Base-by-base conservation (phyloP, 495 filamentous ascomycete genomes). In the Lasiosphaeria miniovina region DNA sequence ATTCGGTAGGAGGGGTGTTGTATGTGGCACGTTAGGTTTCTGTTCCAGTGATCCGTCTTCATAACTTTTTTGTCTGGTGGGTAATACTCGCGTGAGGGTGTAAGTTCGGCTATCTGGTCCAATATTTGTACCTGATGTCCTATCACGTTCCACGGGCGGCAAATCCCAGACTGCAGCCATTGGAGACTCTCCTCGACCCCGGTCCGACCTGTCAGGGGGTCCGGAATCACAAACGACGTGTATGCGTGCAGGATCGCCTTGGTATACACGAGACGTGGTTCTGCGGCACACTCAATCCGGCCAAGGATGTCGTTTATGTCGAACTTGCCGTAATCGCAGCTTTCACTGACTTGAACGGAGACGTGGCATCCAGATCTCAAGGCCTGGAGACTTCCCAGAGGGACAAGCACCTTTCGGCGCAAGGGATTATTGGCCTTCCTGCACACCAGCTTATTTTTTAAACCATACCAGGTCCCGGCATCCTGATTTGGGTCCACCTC, bases 131-230 rank as follows among this genome's bases (percentile, higher is more conserved):
- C 58, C 24, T 58, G 59, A 36, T 1, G 60, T n/a, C 52, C 79
- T 53, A 68, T 62, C 45, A 59, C 58, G 6, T 32, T 71, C 68
- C 65, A 87, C 52, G 69, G 75, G 61, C 67, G 70, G 56, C 65
- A 82, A 74, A 35, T 78, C 66, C 69, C 79, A 0, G 81, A 84
- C 12, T 65, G 61, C 12, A 88, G 78, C 52, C 79, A 76, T 3
- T 65, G 54, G 5, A 90, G 67, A 0, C 77, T 74, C 62, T 88
- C 81, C 55, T 88, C 84, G 0, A 82, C 84, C 0, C 87, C 87
- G 6, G 84, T 88, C 15, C 72, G 72, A 0, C 72, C 67, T 0
- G 84, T 88, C 1, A 89, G 67, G 0, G 74, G 62, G 62, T 90
- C 87, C 0, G 83, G 80, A 0, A 88, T 31, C 24, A 75, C 73